Evolutionary conservation across 2,329 filamentous ascomycete species (phyloP), one percentile per base, ranked within the genome.

Genomic region (Rutstroemia sp.): DNA sequence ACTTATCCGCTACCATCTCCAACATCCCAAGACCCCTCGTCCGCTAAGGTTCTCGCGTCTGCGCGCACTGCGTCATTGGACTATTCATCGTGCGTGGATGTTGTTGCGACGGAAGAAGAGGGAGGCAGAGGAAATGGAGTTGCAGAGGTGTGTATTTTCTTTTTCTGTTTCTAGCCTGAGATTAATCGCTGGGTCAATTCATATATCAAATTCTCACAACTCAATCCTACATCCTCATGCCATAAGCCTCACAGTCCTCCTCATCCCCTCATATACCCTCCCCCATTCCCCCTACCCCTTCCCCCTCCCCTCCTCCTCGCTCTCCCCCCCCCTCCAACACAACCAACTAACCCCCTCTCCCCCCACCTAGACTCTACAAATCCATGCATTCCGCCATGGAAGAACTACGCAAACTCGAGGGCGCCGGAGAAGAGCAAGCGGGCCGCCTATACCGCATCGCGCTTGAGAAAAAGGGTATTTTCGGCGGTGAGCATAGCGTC

Each of bases 31-130:
- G 30, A 87, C 82, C 6, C 86, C 85, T 0, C 82, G 85, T 12
- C 92, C 94, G 0, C 82, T 99, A 62, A 87, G 90, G 66, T 92
- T 97, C 81, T 90, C 84, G 42, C 90, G 92, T 65, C 88, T 87
- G 72, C 86, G 94, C 56, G 82, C 85, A 73, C 84, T 99, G 62
- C 89, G 94, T 48, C 94, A 99, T 79, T 99, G 94, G 94, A 97
- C 94, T 52, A 97, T 99, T 73, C 92, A 97, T 78, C 91, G 94
- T 66, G 92, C 92, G 21, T 97, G 92, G 90, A 80, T 89, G 67
- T 79, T 97, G 30, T 87, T 87, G 74, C 84, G 86, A 66, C 80
- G 85, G 64, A 81, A 88, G 70, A 79, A 85, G 66, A 84, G 85
- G 49, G 77, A 80, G 62, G 74, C 76, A 38, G 79, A 83, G 52